Evolutionary conservation across 345 rosid genomes (phyloP), one percentile per base, ranked within the genome.

Genomic region (Gossypium ekmanianum): DNA sequence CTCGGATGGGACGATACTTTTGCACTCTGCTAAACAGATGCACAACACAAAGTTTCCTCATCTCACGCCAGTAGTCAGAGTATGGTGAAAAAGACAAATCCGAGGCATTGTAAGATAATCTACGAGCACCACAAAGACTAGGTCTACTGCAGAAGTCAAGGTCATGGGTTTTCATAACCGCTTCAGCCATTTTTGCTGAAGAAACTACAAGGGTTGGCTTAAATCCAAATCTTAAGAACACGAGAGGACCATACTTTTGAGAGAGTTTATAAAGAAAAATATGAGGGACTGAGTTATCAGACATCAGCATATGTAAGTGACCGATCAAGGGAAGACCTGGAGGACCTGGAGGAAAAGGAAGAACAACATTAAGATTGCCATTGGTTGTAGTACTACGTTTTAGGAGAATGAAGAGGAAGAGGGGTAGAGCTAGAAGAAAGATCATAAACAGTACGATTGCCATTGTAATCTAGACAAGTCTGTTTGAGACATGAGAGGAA

Each of bases 331-430:
- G 85, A 51, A 84, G 81, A 20, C 67, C 78, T 7, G 2, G 44
- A 22, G 87, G 89, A 2, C 84, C 81, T 0, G 87, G 85, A 5
- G 85, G 89, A 39, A 71, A 41, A 59, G 87, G 85, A 5, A 84
- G 89, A 39, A 71, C 41, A 59, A 51, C 20, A 10, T 48, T 2
- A 58, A 2, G 3, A n/a, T 51, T 18, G 14, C 2, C 45, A 13
- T 56, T 43, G 2, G 27, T 73, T 22, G 16, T 48, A 11, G 0
- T 12, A 2, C 2, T 14, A 51, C 14, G 55, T 14, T 51, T 51
- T 14, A 51, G 55, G 18, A 51, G 17, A 51, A 12, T 12, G 18
- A 51, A 13, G 7, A 51, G n/a, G 17, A 51, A 51, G 17, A 51
- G 4, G 5, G 55, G 55, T 16, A 14, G 16, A 13, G 18, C 2